Base-by-base conservation (phyloP, 495 filamentous ascomycete genomes). In the Daldinia vernicosa region DNA sequence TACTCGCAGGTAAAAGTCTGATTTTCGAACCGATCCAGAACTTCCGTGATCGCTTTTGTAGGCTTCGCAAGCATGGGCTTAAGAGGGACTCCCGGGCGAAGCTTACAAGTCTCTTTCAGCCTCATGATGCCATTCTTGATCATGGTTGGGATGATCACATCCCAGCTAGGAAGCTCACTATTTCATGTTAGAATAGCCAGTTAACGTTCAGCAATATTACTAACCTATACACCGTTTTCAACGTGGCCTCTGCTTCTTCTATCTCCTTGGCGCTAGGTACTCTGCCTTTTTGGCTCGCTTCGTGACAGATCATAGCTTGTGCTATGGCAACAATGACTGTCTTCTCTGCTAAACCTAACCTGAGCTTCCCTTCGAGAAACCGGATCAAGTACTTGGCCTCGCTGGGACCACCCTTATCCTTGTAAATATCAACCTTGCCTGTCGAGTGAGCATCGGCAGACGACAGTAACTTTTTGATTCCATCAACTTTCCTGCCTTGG, bases 1-100 rank as follows among this genome's bases (percentile, higher is more conserved):
- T 97, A 99, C 75, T 99, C 95, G 81, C 96, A 99, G 15, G 95
- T 98, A 71, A 98, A 99, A 6, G 91, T 91, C 77, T 96, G 94
- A 37, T 91, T 89, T 80, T 98, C 95, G 72, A 99, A 99, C 15
- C 96, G 92, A 80, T 99, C 95, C 1, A 98, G 88, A 0, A 99
- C 96, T 79, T 99, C 95, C 0, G 93, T 96, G 71, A 99, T 98
- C n/a, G 95, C 93, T 79, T 99, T 99, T 0, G 96, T 99, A 1
- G 95, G 96, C 72, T 98, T 98, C 6, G 95, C 95, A 82, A 99
- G 88, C 95, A 99, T 99, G 72, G 95, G 95, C 80, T 98, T 99
- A 37, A 99, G 87, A 19, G 95, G 95, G 24, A 99, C 91, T 65
- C 95, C 95, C 3, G 96, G 94, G 61, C 94, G 91, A 27, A 99